phyloP scores from a whole-genome alignment of 139 green algal species.

The Tetraselmis striata region DNA sequence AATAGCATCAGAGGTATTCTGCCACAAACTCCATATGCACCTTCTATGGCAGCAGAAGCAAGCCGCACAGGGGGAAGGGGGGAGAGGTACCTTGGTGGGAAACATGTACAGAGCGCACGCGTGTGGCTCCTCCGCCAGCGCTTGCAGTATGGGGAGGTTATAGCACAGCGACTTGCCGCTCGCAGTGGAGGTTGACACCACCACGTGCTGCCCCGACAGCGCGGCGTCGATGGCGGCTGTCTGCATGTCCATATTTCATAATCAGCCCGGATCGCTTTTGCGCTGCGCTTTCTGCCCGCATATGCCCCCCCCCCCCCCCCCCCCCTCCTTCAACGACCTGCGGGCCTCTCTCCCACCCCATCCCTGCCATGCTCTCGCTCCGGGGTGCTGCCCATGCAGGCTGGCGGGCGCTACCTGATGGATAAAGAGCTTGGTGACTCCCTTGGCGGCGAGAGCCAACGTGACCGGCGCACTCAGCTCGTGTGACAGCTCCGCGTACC shows the following conservation, averaged over 20 bases:
- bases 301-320: no score
- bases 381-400: no score
- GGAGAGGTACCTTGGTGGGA: slow-evolving; percentile 84
- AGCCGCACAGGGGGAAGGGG: no score
- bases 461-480: slow-evolving; percentile 31
- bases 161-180: slow-evolving; percentile 92
- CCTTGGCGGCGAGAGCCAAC: slow-evolving; percentile 30
- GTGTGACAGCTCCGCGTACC: slow-evolving; percentile 7
- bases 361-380: no score
- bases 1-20: no score
- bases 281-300: no score
- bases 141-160: slow-evolving; percentile 65
- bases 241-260: slow-evolving; percentile 21
- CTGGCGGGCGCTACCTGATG: slow-evolving; percentile 31
- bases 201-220: slow-evolving; percentile 48
- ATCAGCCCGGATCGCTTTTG: no score
- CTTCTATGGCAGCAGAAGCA: no score
- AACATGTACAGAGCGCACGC: slow-evolving; percentile 85
- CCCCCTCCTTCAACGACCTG: no score
- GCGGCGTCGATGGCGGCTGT: slow-evolving; percentile 49
- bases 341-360: no score
- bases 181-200: slow-evolving; percentile 84
- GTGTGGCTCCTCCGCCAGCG: slow-evolving; percentile 27
- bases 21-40: no score
- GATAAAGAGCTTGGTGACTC: slow-evolving; percentile 39